These are phyloP conservation scores for Trametes punicea DNA, from an alignment of 768 basidiomycete species.

Conservation along the genomic window DNA sequence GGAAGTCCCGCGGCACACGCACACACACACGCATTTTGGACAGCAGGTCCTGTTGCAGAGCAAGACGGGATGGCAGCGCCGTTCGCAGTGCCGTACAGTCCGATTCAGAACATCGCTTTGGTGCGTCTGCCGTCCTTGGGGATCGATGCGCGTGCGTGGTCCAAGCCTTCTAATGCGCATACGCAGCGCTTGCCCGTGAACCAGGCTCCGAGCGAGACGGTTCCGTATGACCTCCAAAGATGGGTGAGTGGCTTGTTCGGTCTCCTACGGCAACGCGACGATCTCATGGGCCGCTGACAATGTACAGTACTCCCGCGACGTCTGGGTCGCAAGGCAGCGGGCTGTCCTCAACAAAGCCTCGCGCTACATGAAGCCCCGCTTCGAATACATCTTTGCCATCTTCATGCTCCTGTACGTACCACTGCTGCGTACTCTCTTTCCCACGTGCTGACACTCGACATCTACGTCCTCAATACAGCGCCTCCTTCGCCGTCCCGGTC, in stretches of 20 bases:
- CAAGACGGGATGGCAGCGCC: conserved; percentile 16
- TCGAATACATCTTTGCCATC: conserved; percentile 43
- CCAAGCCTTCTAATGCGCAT: background rate
- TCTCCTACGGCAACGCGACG: background rate
- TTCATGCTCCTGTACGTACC: conserved; percentile 39
- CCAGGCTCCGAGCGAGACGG: conserved; percentile 20
- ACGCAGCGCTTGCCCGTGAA: conserved; percentile 20
- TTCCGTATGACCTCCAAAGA: conserved; percentile 31
- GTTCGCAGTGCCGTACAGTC: conserved; percentile 4
- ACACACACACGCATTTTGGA: no score
- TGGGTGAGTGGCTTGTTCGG: conserved; percentile 29
- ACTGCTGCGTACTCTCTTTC: background rate
- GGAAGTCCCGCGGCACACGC: no score
- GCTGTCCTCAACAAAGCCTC: conserved; percentile 35
- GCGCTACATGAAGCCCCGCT: conserved; percentile 40
- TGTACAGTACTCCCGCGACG: conserved; percentile 40
- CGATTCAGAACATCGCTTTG: conserved; percentile 16
- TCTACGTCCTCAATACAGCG: conserved; percentile 26
- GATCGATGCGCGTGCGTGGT: background rate
- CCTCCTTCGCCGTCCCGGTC: conserved; percentile 39
- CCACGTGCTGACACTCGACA: background rate
- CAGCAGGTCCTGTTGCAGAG: background rate
- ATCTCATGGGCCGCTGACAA: background rate
- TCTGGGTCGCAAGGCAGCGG: conserved; percentile 43
- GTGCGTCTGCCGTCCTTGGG: background rate